These are phyloP conservation scores for Fusarium sambucinum DNA, from an alignment of 2,329 filamentous ascomycete species.

Conservation along the genomic window DNA sequence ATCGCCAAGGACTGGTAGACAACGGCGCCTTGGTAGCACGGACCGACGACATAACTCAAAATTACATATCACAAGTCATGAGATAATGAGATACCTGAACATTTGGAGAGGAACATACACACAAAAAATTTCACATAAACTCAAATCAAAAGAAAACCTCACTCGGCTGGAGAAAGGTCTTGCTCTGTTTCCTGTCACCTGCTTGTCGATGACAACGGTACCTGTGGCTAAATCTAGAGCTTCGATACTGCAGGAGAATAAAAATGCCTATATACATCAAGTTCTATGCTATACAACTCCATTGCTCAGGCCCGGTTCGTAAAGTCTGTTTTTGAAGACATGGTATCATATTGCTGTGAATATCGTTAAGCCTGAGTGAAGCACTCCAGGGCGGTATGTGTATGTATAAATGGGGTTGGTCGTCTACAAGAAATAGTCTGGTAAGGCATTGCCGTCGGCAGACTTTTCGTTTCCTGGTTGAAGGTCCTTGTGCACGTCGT, in stretches of 20 bases:
- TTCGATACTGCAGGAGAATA: conserved; percentile 24
- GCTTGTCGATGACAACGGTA: conserved; percentile 30
- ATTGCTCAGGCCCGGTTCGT: conserved; percentile 28
- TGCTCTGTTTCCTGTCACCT: conserved; percentile 39
- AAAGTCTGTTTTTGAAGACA: conserved; percentile 38
- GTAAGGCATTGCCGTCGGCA: conserved; percentile 72
- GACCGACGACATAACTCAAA: conserved; percentile 25
- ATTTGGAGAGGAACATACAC: conserved; percentile 34
- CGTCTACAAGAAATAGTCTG: conserved; percentile 76
- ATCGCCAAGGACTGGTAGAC: conserved; percentile 94
- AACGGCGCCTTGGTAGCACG: conserved; percentile 4
- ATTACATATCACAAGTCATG: conserved; percentile 44
- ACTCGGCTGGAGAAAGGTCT: conserved; percentile 32
- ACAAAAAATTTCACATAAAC: conserved; percentile 36
- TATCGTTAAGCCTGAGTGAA: conserved; percentile 39
- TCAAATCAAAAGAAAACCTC: conserved; percentile 24
- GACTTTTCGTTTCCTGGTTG: conserved; percentile 80
- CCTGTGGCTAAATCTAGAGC: conserved; percentile 32
- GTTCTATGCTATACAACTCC: conserved; percentile 46
- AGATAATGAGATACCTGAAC: conserved; percentile 50
- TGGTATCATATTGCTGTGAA: conserved; percentile 44
- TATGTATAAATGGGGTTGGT: conserved; percentile 10
- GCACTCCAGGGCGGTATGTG: conserved; percentile 20
- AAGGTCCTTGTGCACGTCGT: conserved; percentile 89
- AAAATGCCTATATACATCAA: conserved; percentile 44